Evolutionary conservation across 768 basidiomycete species (phyloP).

Genomic region (Pisolithus microcarpus): DNA sequence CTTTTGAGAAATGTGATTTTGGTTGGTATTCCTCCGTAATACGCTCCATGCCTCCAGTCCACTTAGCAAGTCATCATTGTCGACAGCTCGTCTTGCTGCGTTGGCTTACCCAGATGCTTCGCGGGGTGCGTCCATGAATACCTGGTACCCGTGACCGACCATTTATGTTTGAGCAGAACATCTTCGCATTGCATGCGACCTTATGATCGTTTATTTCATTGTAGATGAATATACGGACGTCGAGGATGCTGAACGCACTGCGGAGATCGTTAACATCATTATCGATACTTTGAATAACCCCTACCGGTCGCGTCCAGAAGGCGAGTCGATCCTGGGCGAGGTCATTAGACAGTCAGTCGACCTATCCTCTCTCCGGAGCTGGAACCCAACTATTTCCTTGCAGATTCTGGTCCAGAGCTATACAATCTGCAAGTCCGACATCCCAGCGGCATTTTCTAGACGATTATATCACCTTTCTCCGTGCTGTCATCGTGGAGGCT

Average conservation of each 20-base stretch:
- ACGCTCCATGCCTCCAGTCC: too few species aligned
- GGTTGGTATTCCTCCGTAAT: slow-evolving; percentile 16
- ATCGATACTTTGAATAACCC: slow-evolving; percentile 7
- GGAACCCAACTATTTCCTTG: neutral
- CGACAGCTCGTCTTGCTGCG: slow-evolving; percentile 3
- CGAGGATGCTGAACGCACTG: too few species aligned
- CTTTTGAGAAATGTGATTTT: slow-evolving; percentile 38
- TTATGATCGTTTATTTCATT: slow-evolving; percentile 27
- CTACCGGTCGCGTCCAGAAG: slow-evolving; percentile 3
- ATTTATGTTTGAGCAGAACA: slow-evolving; percentile 5
- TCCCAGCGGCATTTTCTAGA: slow-evolving; percentile 6
- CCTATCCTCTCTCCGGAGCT: too few species aligned
- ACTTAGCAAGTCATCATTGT: neutral
- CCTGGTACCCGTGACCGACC: neutral
- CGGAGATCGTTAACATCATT: slow-evolving; percentile 3
- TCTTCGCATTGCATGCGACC: slow-evolving; percentile 22
- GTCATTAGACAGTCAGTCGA: slow-evolving; percentile 5
- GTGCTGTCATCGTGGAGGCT: slow-evolving; percentile 1
- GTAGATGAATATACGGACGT: too few species aligned
- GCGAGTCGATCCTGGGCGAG: slow-evolving; percentile 7
- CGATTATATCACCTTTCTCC: slow-evolving; percentile 1
- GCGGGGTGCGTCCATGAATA: neutral
- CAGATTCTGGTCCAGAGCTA: slow-evolving; percentile 6
- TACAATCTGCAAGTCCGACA: neutral
- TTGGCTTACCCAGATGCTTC: slow-evolving; percentile 2